Conservation (phyloP, 192 early-diverging fungal genomes). For the Mortierella alpina region DNA sequence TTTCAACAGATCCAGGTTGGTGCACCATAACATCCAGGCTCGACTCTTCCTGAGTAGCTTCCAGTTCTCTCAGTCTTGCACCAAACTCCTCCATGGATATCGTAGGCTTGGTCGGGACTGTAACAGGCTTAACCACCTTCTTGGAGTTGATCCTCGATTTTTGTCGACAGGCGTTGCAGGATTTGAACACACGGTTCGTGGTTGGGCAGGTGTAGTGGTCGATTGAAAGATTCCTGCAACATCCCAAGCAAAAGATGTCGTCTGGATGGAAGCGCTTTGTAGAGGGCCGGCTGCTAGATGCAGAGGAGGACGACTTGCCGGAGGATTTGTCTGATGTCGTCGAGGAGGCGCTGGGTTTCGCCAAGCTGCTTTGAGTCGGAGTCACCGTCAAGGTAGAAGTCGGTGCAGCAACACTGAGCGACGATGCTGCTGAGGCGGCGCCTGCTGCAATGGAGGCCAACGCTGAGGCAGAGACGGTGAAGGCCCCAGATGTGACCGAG, state of each 20-base stretch:
- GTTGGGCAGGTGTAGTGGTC: constrained; percentile 45
- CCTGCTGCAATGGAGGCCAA: not conserved
- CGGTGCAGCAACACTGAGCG: not conserved
- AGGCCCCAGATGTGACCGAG: not conserved
- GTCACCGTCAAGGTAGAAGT: not conserved
- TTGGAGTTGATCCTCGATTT: constrained; percentile 50
- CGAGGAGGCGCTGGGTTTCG: not conserved
- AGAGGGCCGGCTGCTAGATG: constrained; percentile 12
- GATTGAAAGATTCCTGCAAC: constrained; percentile 43
- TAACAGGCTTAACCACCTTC: constrained; percentile 37
- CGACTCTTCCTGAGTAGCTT: constrained; percentile 33
- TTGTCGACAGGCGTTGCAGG: constrained; percentile 52
- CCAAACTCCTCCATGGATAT: constrained; percentile 49
- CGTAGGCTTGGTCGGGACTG: constrained; percentile 28
- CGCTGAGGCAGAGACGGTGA: not conserved
- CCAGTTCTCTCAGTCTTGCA: constrained; percentile 32
- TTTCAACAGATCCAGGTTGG: constrained; percentile 34
- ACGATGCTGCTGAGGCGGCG: not conserved
- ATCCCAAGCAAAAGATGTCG: constrained; percentile 51
- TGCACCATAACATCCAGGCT: constrained; percentile 42
- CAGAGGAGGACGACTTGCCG: constrained; percentile 4
- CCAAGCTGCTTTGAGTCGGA: not conserved
- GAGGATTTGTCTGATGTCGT: not conserved
- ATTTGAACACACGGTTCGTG: constrained; percentile 42
- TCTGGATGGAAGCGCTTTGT: constrained; percentile 46